Evolutionary conservation across 768 basidiomycete species (phyloP), one percentile per base, ranked within the genome.

Genomic region (Hortiboletus campestris): DNA sequence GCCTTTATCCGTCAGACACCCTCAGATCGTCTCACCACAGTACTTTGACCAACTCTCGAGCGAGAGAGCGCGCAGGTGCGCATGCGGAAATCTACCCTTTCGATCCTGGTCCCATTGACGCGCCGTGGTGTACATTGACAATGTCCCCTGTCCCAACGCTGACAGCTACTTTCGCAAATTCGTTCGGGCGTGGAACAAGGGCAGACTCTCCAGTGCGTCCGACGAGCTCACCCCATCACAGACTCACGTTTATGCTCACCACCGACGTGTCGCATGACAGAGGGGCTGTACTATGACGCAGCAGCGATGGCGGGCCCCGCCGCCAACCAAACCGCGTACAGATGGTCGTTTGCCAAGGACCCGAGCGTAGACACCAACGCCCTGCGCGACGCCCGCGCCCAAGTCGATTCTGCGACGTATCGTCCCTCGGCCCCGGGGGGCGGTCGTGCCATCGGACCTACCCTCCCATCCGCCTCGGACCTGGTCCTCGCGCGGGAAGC

Each of bases 91-190:
- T 25, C 25, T 25, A 25, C 25, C 6, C 25, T 6, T 4, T 4
- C 25, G 25, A 25, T 50, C 31, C 17, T 51, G 60, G 69, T 50
- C 67, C 19, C 17, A 51, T 56, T 65, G 66, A 62, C 44, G 5
- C n/a, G 2, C 29, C 51, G 20, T 20, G 8, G 64, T 48, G 48
- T n/a, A 48, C 62, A 6, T 9, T 14, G 8, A 16, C 28, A 41
- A 19, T 10, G 17, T 17, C 17, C 66, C 56, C 52, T 25, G 55
- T 48, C 34, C 46, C 8, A n/a, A 36, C 28, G 4, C 22, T 14
- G 44, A 49, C 48, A 91, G 90, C 65, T 94, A 95, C 68, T 98
- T 98, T 68, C 85, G 88, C 64, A 96, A 94, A 73, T 97, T 98
- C 65, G 85, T 94, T 39, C 90, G 91, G 81, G 84, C 84, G 25